Evolutionary conservation across 768 basidiomycete genomes (phyloP), one percentile per base, ranked within the genome.

Genomic region (Mycena kentingensis): DNA sequence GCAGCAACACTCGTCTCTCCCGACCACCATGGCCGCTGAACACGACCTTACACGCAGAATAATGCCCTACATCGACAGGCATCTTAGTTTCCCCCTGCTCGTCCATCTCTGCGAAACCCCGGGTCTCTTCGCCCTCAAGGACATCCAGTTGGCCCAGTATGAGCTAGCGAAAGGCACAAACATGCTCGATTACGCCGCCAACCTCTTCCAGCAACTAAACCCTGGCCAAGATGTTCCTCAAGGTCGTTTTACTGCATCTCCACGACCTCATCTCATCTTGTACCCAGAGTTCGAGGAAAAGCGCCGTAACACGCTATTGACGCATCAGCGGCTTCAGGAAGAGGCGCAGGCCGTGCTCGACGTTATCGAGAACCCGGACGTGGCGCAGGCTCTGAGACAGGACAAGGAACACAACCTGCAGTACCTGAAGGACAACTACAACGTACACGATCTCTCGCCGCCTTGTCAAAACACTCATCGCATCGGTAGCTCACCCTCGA

Each of bases 391-490:
- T 8, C 75, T 99, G 49, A 85, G 94, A 42, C 93, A 95, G 71
- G 97, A 99, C 72, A 97, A 97, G 76, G 91, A 90, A 61, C 95
- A 97, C 77, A 98, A 98, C 69, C 63, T 98, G 70, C 85, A 90
- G 53, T 92, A 94, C 72, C 80, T 99, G 64, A 93, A 92, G 73
- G 93, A 96, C 50, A 86, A 95, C 67, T 95, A 95, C 73, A 77
- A 80, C 57, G 94, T 96, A 65, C 60, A 87, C 70, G 31, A 29
- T 45, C 41, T 36, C 43, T 49, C 53, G 13, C 43, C 26, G 26
- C 38, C 34, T 55, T 37, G 41, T 13, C 16, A 19, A 18, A 38
- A 21, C 41, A 51, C 22, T 29, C 37, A 39, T 51, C 32, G 61
- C 0, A 70, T n/a, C n/a, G n/a, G n/a, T n/a, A 98, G 96, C 84